Evolutionary conservation across 1,284 basidiomycete species (phyloP).

Genomic region (Amylostereum areolatum): DNA sequence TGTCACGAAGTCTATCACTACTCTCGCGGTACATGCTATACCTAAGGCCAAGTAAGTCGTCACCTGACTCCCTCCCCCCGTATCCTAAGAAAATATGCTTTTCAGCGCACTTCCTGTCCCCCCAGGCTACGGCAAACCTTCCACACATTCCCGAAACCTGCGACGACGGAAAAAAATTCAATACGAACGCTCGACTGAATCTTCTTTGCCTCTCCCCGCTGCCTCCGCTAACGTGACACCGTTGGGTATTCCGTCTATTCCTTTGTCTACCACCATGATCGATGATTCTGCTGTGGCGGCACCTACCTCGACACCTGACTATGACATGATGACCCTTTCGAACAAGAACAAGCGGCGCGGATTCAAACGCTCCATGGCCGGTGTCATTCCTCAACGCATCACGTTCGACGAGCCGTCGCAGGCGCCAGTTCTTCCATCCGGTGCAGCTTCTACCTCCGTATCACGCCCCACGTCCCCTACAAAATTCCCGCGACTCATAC

Average conservation of each 20-base stretch:
- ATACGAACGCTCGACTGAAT: constrained; percentile 21
- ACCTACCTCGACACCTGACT: constrained; percentile 1
- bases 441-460: constrained; percentile 2
- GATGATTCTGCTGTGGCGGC: too few species aligned
- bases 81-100: too few species aligned
- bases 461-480: constrained; percentile 9
- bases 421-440: constrained; percentile 9
- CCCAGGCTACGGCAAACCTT: constrained; percentile 58
- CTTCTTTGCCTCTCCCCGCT: constrained; percentile 4
- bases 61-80: too few species aligned
- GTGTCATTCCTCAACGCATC: constrained; percentile 48
- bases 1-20: too few species aligned
- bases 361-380: constrained; percentile 48
- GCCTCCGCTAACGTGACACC: constrained; percentile 31
- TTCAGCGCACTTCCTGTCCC: constrained; percentile 39
- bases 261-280: not conserved
- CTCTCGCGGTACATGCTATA: too few species aligned
- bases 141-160: constrained; percentile 62
- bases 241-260: constrained; percentile 14
- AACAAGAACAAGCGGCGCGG: constrained; percentile 74
- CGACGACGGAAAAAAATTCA: constrained; percentile 45
- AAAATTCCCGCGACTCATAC: constrained; percentile 37
- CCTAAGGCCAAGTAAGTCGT: too few species aligned
- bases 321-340: constrained; percentile 52
- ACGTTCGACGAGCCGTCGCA: constrained; percentile 37